Conservation (phyloP, 306 rosid genomes). For the Prunus davidiana region DNA sequence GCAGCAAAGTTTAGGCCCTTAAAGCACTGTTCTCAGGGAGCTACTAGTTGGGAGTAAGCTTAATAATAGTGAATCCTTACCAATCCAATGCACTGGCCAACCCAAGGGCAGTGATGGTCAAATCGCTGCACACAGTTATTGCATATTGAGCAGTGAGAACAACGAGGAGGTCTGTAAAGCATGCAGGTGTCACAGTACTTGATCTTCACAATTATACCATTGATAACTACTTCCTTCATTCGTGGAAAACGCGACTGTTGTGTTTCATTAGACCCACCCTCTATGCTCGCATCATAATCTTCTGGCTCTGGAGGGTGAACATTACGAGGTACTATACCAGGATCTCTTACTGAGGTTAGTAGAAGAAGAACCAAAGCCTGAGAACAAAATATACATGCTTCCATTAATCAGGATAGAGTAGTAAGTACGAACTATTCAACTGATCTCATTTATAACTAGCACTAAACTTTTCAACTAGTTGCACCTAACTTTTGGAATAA, state of each 20-base stretch:
- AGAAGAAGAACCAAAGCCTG: conserved; percentile 36
- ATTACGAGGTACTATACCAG: conserved; percentile 39
- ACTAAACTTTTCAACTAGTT: neutral
- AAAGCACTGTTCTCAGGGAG: neutral
- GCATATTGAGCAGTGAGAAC: conserved; percentile 44
- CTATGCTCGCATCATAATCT: conserved; percentile 31
- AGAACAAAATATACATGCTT: neutral
- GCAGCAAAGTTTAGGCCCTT: neutral
- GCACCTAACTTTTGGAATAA: neutral
- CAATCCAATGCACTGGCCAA: conserved; percentile 43
- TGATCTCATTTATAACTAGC: neutral
- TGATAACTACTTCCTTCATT: conserved; percentile 27
- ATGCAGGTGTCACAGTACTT: conserved; percentile 42
- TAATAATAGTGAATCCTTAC: conserved; percentile 4
- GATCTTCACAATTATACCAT: conserved; percentile 30
- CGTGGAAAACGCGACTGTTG: conserved; percentile 27
- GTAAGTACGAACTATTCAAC: neutral
- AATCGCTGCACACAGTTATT: conserved; percentile 36
- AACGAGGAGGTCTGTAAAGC: conserved; percentile 41
- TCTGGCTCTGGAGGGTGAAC: conserved; percentile 38
- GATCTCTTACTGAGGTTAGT: conserved; percentile 37
- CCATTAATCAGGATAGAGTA: conserved; percentile 3
- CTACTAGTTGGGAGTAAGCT: neutral
- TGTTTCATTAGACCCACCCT: conserved; percentile 19
- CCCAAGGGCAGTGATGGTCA: conserved; percentile 45